Evolutionary conservation across 306 rosid species (phyloP), one percentile per base, ranked within the genome.

Genomic region (Geum urbanum): DNA sequence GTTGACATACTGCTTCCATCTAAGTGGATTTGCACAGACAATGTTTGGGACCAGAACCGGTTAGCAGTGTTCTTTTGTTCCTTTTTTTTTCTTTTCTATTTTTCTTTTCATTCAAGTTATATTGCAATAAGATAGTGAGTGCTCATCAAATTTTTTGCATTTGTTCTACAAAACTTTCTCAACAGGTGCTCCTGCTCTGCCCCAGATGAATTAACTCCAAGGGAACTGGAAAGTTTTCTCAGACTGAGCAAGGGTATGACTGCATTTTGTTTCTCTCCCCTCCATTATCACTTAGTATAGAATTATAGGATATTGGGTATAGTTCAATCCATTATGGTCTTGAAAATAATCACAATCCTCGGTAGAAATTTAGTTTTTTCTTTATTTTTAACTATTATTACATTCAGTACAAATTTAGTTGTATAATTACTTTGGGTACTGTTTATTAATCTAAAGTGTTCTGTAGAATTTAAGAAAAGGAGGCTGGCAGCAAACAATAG

Each of bases 41-140:
- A 91, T 79, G 75, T 71, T 74, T 94, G 96, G 99, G 99, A 94
- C 79, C 96, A 78, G 67, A 82, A 78, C 90, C 88, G 96, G 99
- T 90, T 78, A 43, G 76, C 54, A 57, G 55, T 51, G 59, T 73
- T 54, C 66, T 70, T 63, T 64, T 47, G 57, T 18, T 11, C 37
- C 37, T 32, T 32, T 4, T 32, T 4, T 32, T 32, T 27, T 27
- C 2, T 27, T 2, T 27, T 27, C 2, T 32, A 32, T 32, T 32
- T 32, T 32, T 32, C 37, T 32, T 32, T 32, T 32, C 37, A 2
- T 66, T 47, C 48, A 24, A 35, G 54, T 58, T 56, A 10, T 53
- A 59, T 75, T 61, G 61, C 61, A 52, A 44, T 46, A 37, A 73
- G 53, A 64, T 51, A 61, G 64, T 71, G 16, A 61, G 64, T 71